Conservation (phyloP, 2,329 filamentous ascomycete genomes). For the Botrytis pseudocinerea region DNA sequence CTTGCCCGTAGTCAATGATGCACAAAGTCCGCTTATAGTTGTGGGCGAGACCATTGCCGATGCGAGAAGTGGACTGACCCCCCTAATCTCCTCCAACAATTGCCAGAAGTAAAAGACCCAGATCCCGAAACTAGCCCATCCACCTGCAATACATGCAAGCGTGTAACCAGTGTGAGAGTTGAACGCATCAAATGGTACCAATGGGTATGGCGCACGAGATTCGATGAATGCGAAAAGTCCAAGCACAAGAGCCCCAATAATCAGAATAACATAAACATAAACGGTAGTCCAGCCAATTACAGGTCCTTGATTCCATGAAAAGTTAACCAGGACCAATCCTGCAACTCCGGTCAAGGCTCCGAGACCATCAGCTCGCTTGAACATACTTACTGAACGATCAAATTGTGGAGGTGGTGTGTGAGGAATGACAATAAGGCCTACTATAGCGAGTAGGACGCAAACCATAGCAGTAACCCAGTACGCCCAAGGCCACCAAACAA, state of each 20-base stretch:
- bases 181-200: slow-evolving; percentile 57
- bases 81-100: slow-evolving; percentile 35
- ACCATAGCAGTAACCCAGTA: slow-evolving; percentile 50
- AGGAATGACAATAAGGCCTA: slow-evolving; percentile 46
- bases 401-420: slow-evolving; percentile 39
- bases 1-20: slow-evolving; percentile 42
- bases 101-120: slow-evolving; percentile 38
- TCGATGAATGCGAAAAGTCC: slow-evolving; percentile 57
- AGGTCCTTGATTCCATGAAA: slow-evolving; percentile 51
- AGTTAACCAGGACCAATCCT: slow-evolving; percentile 55
- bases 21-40: slow-evolving; percentile 39
- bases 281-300: slow-evolving; percentile 34
- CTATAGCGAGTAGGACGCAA: slow-evolving; percentile 42
- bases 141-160: slow-evolving; percentile 34
- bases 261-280: slow-evolving; percentile 48
- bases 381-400: slow-evolving; percentile 34
- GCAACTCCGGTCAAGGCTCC: slow-evolving; percentile 50
- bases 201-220: slow-evolving; percentile 48
- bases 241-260: slow-evolving; percentile 57
- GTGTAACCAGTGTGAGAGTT: slow-evolving; percentile 53
- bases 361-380: slow-evolving; percentile 43
- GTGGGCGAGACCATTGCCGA: slow-evolving; percentile 38
- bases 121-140: slow-evolving; percentile 38
- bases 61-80: slow-evolving; percentile 38
- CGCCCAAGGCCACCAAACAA: slow-evolving; percentile 53